These are phyloP conservation scores for Nakazawaea holstii DNA, from an alignment of 805 yeast species.

Conservation along the genomic window DNA sequence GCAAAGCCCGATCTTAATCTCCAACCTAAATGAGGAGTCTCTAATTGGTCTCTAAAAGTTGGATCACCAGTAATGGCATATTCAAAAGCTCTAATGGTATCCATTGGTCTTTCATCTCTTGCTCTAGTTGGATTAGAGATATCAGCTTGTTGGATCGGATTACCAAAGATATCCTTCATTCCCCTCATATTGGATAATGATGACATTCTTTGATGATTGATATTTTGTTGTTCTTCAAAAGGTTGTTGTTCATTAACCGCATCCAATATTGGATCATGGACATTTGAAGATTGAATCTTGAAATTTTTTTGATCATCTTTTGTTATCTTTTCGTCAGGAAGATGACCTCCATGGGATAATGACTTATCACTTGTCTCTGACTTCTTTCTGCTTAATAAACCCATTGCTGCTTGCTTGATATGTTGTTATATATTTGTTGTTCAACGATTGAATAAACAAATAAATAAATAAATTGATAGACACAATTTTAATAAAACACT, in stretches of 20 bases:
- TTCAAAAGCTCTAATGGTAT: constrained; percentile 91
- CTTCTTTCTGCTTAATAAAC: constrained; percentile 7
- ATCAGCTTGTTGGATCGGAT: constrained; percentile 72
- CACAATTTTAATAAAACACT: not conserved
- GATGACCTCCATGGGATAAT: constrained; percentile 15
- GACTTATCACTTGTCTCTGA: not conserved
- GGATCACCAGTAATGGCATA: constrained; percentile 90
- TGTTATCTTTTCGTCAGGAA: constrained; percentile 35
- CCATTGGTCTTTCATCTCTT: constrained; percentile 94
- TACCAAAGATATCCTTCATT: constrained; percentile 81
- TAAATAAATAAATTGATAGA: not conserved
- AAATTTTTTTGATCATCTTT: constrained; percentile 47
- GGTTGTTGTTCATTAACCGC: constrained; percentile 98
- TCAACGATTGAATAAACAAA: too few species aligned
- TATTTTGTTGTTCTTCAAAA: constrained; percentile 56
- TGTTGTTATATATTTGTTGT: not conserved
- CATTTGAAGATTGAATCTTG: constrained; percentile 62
- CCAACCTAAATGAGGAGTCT: constrained; percentile 77
- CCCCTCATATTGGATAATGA: constrained; percentile 40
- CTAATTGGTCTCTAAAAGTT: constrained; percentile 73
- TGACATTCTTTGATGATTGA: constrained; percentile 26
- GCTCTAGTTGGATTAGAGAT: constrained; percentile 89
- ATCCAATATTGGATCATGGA: constrained; percentile 84
- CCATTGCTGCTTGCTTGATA: constrained; percentile 1
- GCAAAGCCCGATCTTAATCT: constrained; percentile 73